Evolutionary conservation across 768 basidiomycete species (phyloP).

Genomic region (Hygrophorus pudorinus): DNA sequence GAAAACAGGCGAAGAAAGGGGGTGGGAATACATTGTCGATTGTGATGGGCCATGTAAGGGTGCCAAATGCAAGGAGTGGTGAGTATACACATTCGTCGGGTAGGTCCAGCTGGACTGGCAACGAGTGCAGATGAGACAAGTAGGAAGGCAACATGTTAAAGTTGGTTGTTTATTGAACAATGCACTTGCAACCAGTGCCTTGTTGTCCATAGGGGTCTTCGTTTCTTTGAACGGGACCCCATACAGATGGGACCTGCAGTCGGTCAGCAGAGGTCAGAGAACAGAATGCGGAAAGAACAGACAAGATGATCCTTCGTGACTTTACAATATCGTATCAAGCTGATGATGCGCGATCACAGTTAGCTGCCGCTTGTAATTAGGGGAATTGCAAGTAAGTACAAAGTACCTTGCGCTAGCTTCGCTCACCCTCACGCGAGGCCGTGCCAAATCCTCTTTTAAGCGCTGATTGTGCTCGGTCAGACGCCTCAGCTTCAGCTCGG

Average conservation of each 20-base stretch:
- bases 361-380: constrained; percentile 3
- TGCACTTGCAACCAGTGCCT: constrained; percentile 37
- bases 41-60: background rate
- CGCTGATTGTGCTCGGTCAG: constrained; percentile 92
- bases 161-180: constrained; percentile 48
- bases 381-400: background rate
- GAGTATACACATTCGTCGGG: constrained; percentile 1
- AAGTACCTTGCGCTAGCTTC: constrained; percentile 83
- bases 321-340: constrained; percentile 90
- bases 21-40: background rate
- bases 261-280: constrained; percentile 3
- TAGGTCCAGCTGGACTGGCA: background rate
- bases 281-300: background rate
- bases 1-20: background rate
- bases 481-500: constrained; percentile 90
- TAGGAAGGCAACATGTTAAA: background rate
- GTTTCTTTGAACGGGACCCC: constrained; percentile 88
- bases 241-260: constrained; percentile 75
- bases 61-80: background rate
- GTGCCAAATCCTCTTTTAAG: constrained; percentile 77
- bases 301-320: constrained; percentile 77
- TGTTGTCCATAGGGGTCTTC: constrained; percentile 90
- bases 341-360: constrained; percentile 27
- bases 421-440: constrained; percentile 82
- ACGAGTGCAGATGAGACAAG: background rate